These are phyloP conservation scores for Arthrobotrys entomopaga DNA, from an alignment of 2,329 filamentous ascomycete species.

Conservation along the genomic window DNA sequence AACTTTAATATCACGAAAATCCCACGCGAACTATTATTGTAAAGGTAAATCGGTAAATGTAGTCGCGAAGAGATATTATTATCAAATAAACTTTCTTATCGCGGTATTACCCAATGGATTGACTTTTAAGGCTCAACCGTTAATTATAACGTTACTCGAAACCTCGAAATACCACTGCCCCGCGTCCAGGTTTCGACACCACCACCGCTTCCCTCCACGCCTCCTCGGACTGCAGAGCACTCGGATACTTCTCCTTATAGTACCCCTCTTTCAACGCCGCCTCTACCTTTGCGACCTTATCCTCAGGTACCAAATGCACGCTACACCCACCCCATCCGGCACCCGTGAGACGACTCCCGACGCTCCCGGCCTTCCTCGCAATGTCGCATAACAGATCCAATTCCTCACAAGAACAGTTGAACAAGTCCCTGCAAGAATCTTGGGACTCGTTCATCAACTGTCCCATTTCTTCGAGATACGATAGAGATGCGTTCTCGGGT, in stretches of 20 bases:
- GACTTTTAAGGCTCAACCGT: neutral
- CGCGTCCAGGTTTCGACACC: constrained; percentile 85
- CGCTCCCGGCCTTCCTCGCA: constrained; percentile 79
- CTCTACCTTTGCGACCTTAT: constrained; percentile 81
- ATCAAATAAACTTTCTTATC: too few relatives aligned
- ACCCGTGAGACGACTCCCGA: constrained; percentile 86
- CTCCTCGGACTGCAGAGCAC: constrained; percentile 71
- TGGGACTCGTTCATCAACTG: constrained; percentile 89
- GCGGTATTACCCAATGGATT: neutral
- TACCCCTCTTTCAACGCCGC: constrained; percentile 82
- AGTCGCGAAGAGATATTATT: neutral
- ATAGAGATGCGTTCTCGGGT: constrained; percentile 69
- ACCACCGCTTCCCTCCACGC: constrained; percentile 83
- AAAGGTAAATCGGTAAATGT: neutral
- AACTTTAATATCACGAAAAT: neutral
- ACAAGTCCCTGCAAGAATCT: constrained; percentile 83
- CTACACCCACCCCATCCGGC: constrained; percentile 97
- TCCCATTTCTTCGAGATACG: constrained; percentile 79
- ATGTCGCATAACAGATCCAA: constrained; percentile 88
- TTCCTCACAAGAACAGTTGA: constrained; percentile 91
- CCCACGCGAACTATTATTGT: constrained; percentile 3
- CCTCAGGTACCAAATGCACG: constrained; percentile 87
- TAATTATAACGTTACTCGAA: constrained; percentile 41
- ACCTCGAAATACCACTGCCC: constrained; percentile 62
- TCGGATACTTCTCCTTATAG: constrained; percentile 76